These are phyloP conservation scores for Backusella morwellensis DNA, from an alignment of 192 early-diverging fungal genomes.

Conservation along the genomic window DNA sequence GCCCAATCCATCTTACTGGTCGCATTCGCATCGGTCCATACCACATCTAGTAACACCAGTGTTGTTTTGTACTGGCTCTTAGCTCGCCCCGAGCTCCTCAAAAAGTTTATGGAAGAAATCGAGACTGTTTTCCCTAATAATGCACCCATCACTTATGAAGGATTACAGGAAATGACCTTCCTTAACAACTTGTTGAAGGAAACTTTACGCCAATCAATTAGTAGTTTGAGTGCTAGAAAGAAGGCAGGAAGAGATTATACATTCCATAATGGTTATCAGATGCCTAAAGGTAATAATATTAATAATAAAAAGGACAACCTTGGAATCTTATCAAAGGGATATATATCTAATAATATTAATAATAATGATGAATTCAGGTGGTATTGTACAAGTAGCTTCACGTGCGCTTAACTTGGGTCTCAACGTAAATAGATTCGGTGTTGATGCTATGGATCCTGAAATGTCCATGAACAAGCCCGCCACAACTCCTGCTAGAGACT, in stretches of 20 bases:
- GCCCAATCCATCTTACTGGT: conserved; percentile 19
- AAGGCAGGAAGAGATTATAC: conserved; percentile 19
- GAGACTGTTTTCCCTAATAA: not conserved
- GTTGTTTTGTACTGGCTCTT: conserved; percentile 24
- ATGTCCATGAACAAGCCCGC: not conserved
- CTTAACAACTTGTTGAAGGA: conserved; percentile 22
- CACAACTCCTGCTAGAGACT: conserved; percentile 13
- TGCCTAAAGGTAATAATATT: conserved; percentile 13
- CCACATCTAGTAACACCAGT: conserved; percentile 10
- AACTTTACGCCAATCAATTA: conserved; percentile 17
- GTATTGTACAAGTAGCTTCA: not conserved
- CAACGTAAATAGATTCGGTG: not conserved
- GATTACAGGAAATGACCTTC: conserved; percentile 19
- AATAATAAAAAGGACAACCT: not conserved
- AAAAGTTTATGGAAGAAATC: conserved; percentile 15
- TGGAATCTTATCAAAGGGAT: not conserved
- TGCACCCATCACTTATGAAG: conserved; percentile 12
- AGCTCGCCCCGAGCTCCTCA: conserved; percentile 16
- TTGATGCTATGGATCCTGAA: conserved; percentile 15
- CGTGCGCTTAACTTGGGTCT: conserved; percentile 20
- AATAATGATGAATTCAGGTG: not conserved
- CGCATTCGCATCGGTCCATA: conserved; percentile 30
- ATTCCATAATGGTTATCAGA: conserved; percentile 17
- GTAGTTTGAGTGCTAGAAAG: conserved; percentile 9
- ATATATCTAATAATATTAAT: too few relatives aligned